A percentile compares a stretch with the other conserved stretches of the same genome.
phyloP scores from a whole-genome alignment of 78 protist genomes.

The Chrysochromulina tobinii region DNA sequence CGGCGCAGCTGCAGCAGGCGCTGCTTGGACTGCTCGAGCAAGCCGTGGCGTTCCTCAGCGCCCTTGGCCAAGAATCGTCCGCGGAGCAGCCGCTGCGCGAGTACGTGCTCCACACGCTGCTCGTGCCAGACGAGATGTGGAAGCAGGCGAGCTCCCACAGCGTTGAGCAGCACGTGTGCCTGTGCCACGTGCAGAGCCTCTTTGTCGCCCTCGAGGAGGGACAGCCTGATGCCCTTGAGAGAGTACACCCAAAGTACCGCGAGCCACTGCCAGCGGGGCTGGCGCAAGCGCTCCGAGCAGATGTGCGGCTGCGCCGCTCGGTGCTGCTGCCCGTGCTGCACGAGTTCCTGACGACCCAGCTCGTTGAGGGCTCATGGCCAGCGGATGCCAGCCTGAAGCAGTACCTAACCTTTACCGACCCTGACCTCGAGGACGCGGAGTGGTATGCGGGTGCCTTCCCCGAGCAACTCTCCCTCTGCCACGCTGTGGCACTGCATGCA shows the following conservation, averaged over 20 bases:
- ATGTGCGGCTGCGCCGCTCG: not conserved
- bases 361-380: not conserved
- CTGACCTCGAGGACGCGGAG: not conserved
- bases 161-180: not conserved
- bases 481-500: not conserved
- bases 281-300: not conserved
- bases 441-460: not conserved
- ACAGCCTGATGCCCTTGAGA: not conserved
- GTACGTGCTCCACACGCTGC: not conserved
- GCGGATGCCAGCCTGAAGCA: not conserved
- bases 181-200: not conserved
- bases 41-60: not conserved
- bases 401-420: not conserved
- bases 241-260: not conserved
- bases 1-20: not conserved
- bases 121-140: not conserved
- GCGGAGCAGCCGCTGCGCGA: not conserved
- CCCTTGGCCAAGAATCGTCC: not conserved
- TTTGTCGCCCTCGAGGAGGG: not conserved
- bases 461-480: not conserved
- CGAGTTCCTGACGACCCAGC: constrained; percentile 4
- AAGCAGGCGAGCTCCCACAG: no score
- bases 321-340: not conserved
- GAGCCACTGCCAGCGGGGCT: not conserved
- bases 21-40: not conserved